Percentiles rank a stretch among this genome's conserved stretches.
These are phyloP conservation scores for Crucihimalaya himalaica DNA, from an alignment of 345 rosid species.

Conservation along the genomic window DNA sequence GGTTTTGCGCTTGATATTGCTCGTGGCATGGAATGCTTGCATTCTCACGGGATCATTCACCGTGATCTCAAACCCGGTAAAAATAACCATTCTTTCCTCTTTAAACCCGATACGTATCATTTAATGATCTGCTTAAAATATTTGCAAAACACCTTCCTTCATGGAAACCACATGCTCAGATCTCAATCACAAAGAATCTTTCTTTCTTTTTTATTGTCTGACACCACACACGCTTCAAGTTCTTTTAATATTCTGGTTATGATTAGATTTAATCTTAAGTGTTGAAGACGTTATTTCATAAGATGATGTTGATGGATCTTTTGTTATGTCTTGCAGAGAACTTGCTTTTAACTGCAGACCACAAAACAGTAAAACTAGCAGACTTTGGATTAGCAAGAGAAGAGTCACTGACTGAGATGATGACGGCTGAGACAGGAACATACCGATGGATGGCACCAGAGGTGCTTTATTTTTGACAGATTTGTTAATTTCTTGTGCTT, in stretches of 20 bases:
- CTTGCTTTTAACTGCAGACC: conserved; percentile 88
- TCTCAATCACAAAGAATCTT: conserved; percentile 40
- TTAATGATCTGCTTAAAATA: conserved; percentile 35
- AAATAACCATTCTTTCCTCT: conserved; percentile 1
- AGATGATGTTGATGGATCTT: neutral
- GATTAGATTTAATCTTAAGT: neutral
- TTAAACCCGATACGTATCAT: conserved; percentile 3
- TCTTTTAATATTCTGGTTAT: conserved; percentile 17
- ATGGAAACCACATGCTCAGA: conserved; percentile 41
- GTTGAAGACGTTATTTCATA: neutral
- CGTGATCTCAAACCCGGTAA: conserved; percentile 97
- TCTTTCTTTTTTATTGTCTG: conserved; percentile 24
- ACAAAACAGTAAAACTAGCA: conserved; percentile 82
- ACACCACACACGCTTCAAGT: conserved; percentile 35
- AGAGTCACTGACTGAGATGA: conserved; percentile 97
- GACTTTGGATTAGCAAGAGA: conserved; percentile 97
- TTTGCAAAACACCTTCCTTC: conserved; percentile 17
- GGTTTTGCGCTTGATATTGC: conserved; percentile 93
- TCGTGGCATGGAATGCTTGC: conserved; percentile 95
- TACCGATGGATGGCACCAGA: conserved; percentile 99
- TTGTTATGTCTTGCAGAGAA: conserved; percentile 57
- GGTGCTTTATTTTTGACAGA: conserved; percentile 41
- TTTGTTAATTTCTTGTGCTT: neutral
- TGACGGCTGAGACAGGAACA: conserved; percentile 98
- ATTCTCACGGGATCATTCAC: conserved; percentile 94